A percentile compares a stretch with the other conserved stretches of the same genome.
Conservation (phyloP, 1,284 basidiomycete genomes). For the Heimioporus retisporus region DNA sequence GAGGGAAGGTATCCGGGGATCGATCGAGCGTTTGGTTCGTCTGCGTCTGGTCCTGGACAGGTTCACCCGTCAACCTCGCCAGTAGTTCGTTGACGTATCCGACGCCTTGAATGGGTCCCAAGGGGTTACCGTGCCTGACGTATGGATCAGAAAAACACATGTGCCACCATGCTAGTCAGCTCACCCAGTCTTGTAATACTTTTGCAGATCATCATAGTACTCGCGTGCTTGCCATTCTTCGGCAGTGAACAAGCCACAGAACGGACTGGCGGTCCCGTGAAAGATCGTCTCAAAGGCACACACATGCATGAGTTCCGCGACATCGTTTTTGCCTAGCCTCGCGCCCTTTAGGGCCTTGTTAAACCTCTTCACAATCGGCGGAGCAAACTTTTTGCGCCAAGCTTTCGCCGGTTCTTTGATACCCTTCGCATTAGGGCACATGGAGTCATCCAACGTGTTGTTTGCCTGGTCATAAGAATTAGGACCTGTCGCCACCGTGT, state of each 20-base stretch:
- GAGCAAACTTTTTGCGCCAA: constrained; percentile 69
- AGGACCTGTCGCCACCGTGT: background rate
- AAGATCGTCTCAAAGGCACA: constrained; percentile 86
- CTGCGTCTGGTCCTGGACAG: constrained; percentile 77
- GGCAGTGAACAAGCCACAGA: constrained; percentile 75
- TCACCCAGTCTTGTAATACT: constrained; percentile 82
- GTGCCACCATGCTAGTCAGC: constrained; percentile 2
- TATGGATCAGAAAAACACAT: constrained; percentile 6
- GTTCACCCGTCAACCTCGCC: constrained; percentile 75
- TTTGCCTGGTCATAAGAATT: constrained; percentile 56
- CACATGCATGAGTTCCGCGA: constrained; percentile 73
- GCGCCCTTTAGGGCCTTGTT: constrained; percentile 73
- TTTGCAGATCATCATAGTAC: constrained; percentile 79
- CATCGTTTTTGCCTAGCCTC: constrained; percentile 66
- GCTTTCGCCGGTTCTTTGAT: constrained; percentile 54
- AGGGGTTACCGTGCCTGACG: constrained; percentile 67
- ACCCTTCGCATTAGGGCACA: constrained; percentile 70
- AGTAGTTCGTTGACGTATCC: constrained; percentile 90
- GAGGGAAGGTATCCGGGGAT: constrained; percentile 77
- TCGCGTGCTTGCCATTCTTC: constrained; percentile 73
- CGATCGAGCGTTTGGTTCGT: constrained; percentile 84
- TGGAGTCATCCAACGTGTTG: constrained; percentile 78
- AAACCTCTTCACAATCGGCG: constrained; percentile 68
- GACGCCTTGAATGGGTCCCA: constrained; percentile 81
- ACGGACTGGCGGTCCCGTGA: constrained; percentile 65